Evolutionary conservation across 139 green algal species (phyloP), one percentile per base, ranked within the genome.

Genomic region (Nannochloris sp.): DNA sequence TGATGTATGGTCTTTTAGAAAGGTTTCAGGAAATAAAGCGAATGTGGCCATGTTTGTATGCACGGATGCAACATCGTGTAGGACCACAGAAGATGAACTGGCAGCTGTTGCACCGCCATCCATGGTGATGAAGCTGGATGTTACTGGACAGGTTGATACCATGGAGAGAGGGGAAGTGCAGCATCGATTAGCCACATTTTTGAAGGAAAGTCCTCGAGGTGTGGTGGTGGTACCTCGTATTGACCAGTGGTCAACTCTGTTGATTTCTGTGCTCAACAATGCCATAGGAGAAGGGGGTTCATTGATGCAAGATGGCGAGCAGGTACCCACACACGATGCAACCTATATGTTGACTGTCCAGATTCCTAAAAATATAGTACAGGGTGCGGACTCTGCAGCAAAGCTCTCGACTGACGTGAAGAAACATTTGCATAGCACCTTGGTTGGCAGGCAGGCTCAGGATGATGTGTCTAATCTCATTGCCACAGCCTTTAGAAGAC

Each of bases 221-320:
- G 8, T 74, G 19, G 67, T 74, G 46, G 5, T 74, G 29, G 14
- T 74, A 37, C 60, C 31, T 25, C 40, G 56, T 53, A 36, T 74
- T 15, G 60, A 74, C 19, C 18, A 63, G 31, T 59, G 53, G 9
- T 21, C 21, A 8, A 19, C n/a, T 19, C 29, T 43, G 2, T 43
- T 67, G n/a, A 29, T 72, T 18, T 48, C 70, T 2, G 70, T 76
- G 23, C 60, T 76, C 19, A 68, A 64, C 15, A 71, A 76, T 36
- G 70, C 57, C 11, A 53, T 75, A 19, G 48, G 37, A 21, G 64
- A 72, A 40, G n/a, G 56, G 15, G 59, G 64, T 16, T 62, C 40
- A 11, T 64, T 76, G 10, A 40, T 64, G 64, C 46, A 59, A 27
- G 46, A 66, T 36, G 69, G 69, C 19, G 18, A 48, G 24, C 4